A percentile compares a stretch with the other conserved stretches of the same genome.
These are phyloP conservation scores for Phytophthora idaei DNA, from an alignment of 352 stramenopile species.

Conservation along the genomic window DNA sequence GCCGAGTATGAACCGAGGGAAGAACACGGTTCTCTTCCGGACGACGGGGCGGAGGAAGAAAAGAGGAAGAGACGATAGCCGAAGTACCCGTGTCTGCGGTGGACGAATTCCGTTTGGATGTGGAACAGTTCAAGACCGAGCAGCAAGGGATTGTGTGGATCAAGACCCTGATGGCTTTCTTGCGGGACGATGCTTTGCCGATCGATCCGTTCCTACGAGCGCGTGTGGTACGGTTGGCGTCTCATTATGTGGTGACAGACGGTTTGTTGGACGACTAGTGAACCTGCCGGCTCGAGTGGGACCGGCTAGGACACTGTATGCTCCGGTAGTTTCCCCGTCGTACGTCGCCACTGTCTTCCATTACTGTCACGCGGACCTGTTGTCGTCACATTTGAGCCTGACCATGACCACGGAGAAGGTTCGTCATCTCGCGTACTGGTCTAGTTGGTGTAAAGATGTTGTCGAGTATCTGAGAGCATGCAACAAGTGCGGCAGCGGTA, in stretches of 20 bases:
- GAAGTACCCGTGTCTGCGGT: not conserved
- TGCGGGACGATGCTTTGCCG: not conserved
- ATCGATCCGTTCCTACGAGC: not conserved
- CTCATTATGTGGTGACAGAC: not conserved
- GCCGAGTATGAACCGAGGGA: too few relatives aligned
- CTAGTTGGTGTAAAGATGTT: not conserved
- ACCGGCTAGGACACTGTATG: not conserved
- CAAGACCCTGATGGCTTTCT: not conserved
- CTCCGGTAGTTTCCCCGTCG: not conserved
- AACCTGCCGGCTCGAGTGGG: not conserved
- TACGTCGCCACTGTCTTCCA: not conserved
- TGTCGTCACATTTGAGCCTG: not conserved
- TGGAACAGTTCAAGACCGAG: not conserved
- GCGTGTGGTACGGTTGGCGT: not conserved
- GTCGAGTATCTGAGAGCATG: not conserved
- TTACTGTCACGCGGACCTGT: not conserved
- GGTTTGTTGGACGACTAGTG: not conserved
- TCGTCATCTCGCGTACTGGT: not conserved
- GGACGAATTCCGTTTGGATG: not conserved
- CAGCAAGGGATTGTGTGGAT: not conserved
- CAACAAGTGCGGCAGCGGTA: not conserved
- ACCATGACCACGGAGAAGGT: not conserved
- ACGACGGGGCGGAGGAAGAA: not conserved
- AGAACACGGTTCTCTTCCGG: too few relatives aligned
- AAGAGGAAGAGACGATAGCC: not conserved